Evolutionary conservation across 1,284 basidiomycete genomes (phyloP).

Genomic region (Boletus nobilissimus): DNA sequence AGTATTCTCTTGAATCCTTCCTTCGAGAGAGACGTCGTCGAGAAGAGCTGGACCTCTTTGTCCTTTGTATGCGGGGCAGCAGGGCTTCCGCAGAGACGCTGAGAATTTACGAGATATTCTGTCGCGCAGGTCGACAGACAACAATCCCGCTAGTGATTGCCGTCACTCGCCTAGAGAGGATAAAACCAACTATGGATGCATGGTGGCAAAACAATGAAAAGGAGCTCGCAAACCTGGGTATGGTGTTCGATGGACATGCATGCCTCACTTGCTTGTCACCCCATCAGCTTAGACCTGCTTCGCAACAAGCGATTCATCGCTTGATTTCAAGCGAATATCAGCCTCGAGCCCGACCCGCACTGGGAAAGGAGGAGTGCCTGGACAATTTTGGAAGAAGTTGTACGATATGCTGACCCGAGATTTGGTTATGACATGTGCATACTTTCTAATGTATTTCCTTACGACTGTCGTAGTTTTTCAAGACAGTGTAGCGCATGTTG

Average conservation of each 20-base stretch:
- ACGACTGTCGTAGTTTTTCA: too few relatives aligned
- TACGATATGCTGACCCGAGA: too few relatives aligned
- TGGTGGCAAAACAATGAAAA: slow-evolving; percentile 45
- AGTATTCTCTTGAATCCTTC: slow-evolving; percentile 23
- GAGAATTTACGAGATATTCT: slow-evolving; percentile 31
- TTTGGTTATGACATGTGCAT: too few relatives aligned
- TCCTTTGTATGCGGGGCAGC: slow-evolving; percentile 30
- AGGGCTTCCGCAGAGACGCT: slow-evolving; percentile 21
- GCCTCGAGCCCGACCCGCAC: background rate
- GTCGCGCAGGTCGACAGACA: slow-evolving; percentile 23
- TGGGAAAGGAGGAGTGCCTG: too few relatives aligned
- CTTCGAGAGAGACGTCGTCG: slow-evolving; percentile 25
- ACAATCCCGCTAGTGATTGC: slow-evolving; percentile 40
- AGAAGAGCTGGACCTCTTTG: slow-evolving; percentile 37
- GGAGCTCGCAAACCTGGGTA: slow-evolving; percentile 20
- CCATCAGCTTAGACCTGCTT: slow-evolving; percentile 32
- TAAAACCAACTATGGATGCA: slow-evolving; percentile 41
- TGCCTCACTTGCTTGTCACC: slow-evolving; percentile 38
- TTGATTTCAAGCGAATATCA: slow-evolving; percentile 28
- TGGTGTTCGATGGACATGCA: slow-evolving; percentile 39
- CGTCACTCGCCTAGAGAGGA: slow-evolving; percentile 41
- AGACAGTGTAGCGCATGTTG: too few relatives aligned
- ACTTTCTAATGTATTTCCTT: too few relatives aligned
- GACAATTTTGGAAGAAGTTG: too few relatives aligned
- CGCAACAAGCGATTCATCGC: slow-evolving; percentile 28